Evolutionary conservation across 1,284 basidiomycete species (phyloP).

Genomic region (Pyrrhoderma lamaoense): DNA sequence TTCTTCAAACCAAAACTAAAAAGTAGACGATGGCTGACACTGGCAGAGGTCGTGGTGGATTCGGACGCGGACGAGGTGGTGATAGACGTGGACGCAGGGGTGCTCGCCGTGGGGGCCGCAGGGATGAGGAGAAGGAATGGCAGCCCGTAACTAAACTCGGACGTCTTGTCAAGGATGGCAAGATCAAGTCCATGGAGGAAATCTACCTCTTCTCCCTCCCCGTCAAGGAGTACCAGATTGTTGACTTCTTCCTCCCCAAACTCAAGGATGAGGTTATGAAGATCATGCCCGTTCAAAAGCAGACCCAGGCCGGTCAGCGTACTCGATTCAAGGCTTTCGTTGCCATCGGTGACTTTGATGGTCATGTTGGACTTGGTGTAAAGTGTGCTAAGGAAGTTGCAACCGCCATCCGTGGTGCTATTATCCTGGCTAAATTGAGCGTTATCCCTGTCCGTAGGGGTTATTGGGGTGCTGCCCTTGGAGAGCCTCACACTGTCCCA

Average conservation of each 20-base stretch:
- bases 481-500: constrained; percentile 98
- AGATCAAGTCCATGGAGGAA: constrained; percentile 99
- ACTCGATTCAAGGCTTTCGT: constrained; percentile 99
- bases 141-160: constrained; percentile 98
- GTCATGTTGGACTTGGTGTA: constrained; percentile 98
- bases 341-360: constrained; percentile 97
- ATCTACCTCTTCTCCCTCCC: constrained; percentile 99
- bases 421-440: constrained; percentile 94
- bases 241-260: constrained; percentile 95
- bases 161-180: constrained; percentile 98
- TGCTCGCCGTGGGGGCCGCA: constrained; percentile 91
- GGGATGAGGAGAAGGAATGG: constrained; percentile 99
- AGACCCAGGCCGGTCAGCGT: constrained; percentile 98
- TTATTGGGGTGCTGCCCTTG: constrained; percentile 99
- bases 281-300: constrained; percentile 99
- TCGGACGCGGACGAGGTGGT: constrained; percentile 50
- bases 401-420: constrained; percentile 97
- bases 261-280: constrained; percentile 99
- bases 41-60: constrained; percentile 76
- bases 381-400: constrained; percentile 99
- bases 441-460: constrained; percentile 96
- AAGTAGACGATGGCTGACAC: constrained; percentile 66
- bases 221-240: constrained; percentile 97
- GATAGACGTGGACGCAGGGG: constrained; percentile 81
- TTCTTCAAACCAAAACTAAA: constrained; percentile 17